Percentiles rank a stretch among this genome's conserved stretches.
Evolutionary conservation across 441 rosid genomes (phyloP).

Genomic region (Hypseocharis bilobata): DNA sequence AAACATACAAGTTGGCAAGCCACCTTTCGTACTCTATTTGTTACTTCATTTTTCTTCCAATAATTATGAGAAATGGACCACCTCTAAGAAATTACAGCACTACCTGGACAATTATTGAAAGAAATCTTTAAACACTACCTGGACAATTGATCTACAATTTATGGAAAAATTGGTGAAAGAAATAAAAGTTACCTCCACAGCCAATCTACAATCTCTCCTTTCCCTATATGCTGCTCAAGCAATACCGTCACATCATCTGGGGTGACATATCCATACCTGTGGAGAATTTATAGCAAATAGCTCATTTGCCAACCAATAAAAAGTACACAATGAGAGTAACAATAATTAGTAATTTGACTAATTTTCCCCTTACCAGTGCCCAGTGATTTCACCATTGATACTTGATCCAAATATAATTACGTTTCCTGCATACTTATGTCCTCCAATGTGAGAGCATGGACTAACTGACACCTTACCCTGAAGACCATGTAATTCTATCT

Average conservation of each 20-base stretch:
- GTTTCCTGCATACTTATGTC: slow-evolving; percentile 91
- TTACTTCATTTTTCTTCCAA: neutral
- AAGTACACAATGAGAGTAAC: neutral
- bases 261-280: slow-evolving; percentile 83
- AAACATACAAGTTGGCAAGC: neutral
- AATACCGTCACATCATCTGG: slow-evolving; percentile 73
- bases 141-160: neutral
- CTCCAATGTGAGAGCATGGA: slow-evolving; percentile 93
- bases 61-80: neutral
- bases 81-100: neutral
- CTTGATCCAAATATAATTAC: slow-evolving; percentile 73
- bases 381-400: slow-evolving; percentile 45
- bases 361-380: slow-evolving; percentile 58
- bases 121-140: neutral
- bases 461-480: slow-evolving; percentile 82
- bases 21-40: neutral
- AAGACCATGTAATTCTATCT: slow-evolving; percentile 58
- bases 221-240: slow-evolving; percentile 69
- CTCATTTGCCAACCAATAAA: neutral
- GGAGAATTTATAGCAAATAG: slow-evolving; percentile 14
- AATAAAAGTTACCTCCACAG: slow-evolving; percentile 63
- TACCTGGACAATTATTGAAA: neutral
- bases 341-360: slow-evolving; percentile 10
- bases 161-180: slow-evolving; percentile 5
- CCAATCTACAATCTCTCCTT: slow-evolving; percentile 72